Evolutionary conservation across 768 basidiomycete genomes (phyloP).

Genomic region (Termitomyces sp.): DNA sequence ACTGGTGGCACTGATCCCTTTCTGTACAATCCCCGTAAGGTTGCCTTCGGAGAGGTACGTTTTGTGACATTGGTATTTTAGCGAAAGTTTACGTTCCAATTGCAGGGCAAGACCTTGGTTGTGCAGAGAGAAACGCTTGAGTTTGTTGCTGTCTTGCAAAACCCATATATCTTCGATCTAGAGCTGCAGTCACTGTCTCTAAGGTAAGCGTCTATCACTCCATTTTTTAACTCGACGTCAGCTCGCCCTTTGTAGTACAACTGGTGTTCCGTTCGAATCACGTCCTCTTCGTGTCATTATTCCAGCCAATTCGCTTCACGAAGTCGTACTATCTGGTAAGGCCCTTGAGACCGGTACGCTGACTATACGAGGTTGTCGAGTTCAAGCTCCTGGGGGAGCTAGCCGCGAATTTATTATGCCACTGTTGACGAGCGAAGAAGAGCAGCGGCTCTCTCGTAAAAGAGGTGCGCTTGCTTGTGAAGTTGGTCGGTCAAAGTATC

Average conservation of each 20-base stretch:
- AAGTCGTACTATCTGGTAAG: constrained; percentile 63
- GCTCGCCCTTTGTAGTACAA: constrained; percentile 49
- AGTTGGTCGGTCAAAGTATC: constrained; percentile 62
- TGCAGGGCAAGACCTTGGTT: constrained; percentile 54
- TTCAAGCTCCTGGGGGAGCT: constrained; percentile 70
- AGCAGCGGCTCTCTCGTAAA: constrained; percentile 48
- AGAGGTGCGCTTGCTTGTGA: constrained; percentile 63
- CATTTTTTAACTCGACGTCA: not conserved
- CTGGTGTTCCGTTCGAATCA: constrained; percentile 71
- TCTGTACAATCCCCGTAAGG: constrained; percentile 84
- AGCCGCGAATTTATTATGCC: constrained; percentile 73
- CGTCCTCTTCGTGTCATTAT: constrained; percentile 58
- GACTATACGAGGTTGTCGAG: constrained; percentile 68
- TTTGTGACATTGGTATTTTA: not conserved
- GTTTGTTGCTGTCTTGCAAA: constrained; percentile 77
- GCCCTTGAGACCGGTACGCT: constrained; percentile 63
- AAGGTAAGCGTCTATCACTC: constrained; percentile 42
- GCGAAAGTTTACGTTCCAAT: not conserved
- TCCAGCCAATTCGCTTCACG: constrained; percentile 70
- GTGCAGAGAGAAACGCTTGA: constrained; percentile 84
- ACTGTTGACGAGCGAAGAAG: constrained; percentile 64
- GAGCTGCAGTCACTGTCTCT: constrained; percentile 78
- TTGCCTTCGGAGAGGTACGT: constrained; percentile 51
- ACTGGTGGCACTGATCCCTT: constrained; percentile 72
- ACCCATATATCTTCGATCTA: constrained; percentile 89